A percentile compares a stretch with the other conserved stretches of the same genome.
phyloP scores from a whole-genome alignment of 2,329 filamentous ascomycete species.

The Cladosporium sp. region DNA sequence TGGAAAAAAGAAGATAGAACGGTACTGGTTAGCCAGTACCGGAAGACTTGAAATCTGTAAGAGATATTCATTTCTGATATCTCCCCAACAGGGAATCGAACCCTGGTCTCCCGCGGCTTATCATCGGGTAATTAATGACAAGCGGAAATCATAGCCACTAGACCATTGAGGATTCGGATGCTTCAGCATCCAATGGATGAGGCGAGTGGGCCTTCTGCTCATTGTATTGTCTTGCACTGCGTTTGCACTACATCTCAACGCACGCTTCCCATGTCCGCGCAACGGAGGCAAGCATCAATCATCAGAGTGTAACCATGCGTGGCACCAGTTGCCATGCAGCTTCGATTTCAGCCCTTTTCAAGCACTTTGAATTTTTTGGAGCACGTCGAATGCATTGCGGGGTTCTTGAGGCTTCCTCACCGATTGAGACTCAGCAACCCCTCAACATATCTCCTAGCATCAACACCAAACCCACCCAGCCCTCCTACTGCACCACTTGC shows the following conservation, averaged over 20 bases:
- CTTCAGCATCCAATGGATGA: too few relatives aligned
- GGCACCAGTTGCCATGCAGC: too few relatives aligned
- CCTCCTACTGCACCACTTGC: constrained; percentile 55
- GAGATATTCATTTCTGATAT: not conserved
- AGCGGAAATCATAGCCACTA: not conserved
- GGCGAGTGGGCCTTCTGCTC: fast-evolving
- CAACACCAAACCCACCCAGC: constrained; percentile 64
- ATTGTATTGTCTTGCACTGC: too few relatives aligned
- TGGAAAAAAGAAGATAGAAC: not conserved
- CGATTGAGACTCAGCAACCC: constrained; percentile 59
- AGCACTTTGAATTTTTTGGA: too few relatives aligned
- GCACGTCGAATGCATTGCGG: too few relatives aligned
- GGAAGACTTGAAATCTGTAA: too few relatives aligned
- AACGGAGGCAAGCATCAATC: too few relatives aligned
- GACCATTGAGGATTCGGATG: not conserved
- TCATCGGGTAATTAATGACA: constrained; percentile 3
- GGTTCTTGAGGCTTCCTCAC: constrained; percentile 15
- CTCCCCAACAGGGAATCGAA: constrained; percentile 11
- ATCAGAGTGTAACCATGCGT: too few relatives aligned
- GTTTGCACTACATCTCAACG: too few relatives aligned
- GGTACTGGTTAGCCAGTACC: too few relatives aligned
- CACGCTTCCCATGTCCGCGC: too few relatives aligned
- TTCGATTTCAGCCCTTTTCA: too few relatives aligned
- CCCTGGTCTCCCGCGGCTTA: constrained; percentile 11
- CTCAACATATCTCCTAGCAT: constrained; percentile 70